phyloP scores from a whole-genome alignment of 2,329 filamentous ascomycete species.

The Colletotrichum truncatum region DNA sequence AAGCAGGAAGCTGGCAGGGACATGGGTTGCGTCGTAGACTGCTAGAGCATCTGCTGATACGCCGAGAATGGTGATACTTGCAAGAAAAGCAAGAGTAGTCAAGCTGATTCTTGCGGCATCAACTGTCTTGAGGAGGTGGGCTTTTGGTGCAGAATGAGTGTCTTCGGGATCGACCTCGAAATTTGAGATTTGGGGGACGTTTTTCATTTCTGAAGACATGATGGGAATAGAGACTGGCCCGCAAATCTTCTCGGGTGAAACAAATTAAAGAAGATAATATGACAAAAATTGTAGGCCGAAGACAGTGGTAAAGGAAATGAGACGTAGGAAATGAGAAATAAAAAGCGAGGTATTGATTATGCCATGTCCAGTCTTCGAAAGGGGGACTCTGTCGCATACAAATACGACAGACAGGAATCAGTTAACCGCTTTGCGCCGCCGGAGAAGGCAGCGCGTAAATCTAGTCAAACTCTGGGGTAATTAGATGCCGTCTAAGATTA shows the following conservation, averaged over 20 bases:
- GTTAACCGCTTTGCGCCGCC: conserved; percentile 8
- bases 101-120: conserved; percentile 57
- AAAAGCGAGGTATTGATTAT: background rate
- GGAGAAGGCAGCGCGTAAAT: conserved; percentile 5
- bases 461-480: background rate
- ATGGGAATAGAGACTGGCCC: background rate
- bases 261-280: background rate
- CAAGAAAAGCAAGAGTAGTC: conserved; percentile 59
- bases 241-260: background rate
- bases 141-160: conserved; percentile 45
- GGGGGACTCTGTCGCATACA: conserved; percentile 7
- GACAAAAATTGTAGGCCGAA: background rate
- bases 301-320: background rate
- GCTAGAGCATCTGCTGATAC: conserved; percentile 62
- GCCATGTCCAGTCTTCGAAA: background rate
- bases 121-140: conserved; percentile 48
- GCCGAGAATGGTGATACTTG: conserved; percentile 61
- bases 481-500: conserved; percentile 8
- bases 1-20: conserved; percentile 56
- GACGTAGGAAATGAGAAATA: background rate
- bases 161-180: conserved; percentile 58
- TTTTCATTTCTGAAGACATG: conserved; percentile 45
- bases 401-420: background rate
- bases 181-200: conserved; percentile 53
- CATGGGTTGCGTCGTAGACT: conserved; percentile 64